Conservation (phyloP, 2,329 filamentous ascomycete genomes). For the Chaetomium sp. region DNA sequence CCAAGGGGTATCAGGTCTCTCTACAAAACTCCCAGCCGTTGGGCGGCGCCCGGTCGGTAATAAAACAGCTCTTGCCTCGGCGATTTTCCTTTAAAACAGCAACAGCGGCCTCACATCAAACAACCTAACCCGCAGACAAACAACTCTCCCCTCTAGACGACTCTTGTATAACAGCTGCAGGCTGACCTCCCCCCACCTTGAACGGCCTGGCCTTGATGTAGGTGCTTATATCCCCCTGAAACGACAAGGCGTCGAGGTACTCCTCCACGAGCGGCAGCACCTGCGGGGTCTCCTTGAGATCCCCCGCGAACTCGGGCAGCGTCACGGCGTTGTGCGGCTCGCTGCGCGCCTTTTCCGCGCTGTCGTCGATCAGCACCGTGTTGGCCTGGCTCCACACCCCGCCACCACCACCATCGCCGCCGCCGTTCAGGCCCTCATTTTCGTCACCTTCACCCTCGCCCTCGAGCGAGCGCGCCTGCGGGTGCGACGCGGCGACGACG, state of each 20-base stretch:
- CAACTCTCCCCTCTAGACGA: background rate
- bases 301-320: constrained; percentile 73
- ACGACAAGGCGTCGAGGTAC: constrained; percentile 58
- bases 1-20: constrained; percentile 4
- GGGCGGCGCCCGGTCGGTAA: background rate
- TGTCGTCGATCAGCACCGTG: constrained; percentile 89
- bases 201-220: constrained; percentile 60
- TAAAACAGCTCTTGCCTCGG: background rate
- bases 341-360: constrained; percentile 72
- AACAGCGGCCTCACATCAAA: background rate
- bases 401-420: constrained; percentile 32
- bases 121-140: background rate
- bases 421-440: background rate
- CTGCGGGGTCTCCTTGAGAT: constrained; percentile 43
- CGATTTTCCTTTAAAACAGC: background rate
- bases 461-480: constrained; percentile 21
- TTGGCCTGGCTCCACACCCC: constrained; percentile 76
- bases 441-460: too few relatives aligned
- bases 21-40: background rate
- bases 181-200: constrained; percentile 38
- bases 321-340: constrained; percentile 83
- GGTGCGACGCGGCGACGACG: constrained; percentile 48
- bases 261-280: constrained; percentile 63
- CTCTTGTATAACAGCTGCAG: background rate
- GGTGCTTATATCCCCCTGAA: constrained; percentile 62